Evolutionary conservation across 2,329 filamentous ascomycete species (phyloP).

Genomic region (Talaromyces sp.): DNA sequence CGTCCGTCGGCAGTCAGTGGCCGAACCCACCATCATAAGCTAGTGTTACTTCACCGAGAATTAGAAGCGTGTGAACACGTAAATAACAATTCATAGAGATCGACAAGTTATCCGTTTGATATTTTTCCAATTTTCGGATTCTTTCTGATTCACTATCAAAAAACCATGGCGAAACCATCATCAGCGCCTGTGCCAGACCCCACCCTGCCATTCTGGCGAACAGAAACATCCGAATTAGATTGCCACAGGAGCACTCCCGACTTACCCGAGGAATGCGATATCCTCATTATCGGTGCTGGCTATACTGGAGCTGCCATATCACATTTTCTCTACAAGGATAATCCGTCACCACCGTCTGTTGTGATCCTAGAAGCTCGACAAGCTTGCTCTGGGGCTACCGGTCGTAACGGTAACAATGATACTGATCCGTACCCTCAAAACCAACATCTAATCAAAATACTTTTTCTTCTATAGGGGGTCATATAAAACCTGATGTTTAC

Average conservation of each 20-base stretch:
- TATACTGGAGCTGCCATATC: background rate
- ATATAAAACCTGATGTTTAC: slow-evolving; percentile 44
- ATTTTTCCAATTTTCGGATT: no score
- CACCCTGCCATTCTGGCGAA: background rate
- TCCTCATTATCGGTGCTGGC: slow-evolving; percentile 1
- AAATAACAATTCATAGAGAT: no score
- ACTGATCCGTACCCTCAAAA: no score
- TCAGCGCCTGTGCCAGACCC: background rate
- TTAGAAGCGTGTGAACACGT: no score
- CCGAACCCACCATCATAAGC: no score
- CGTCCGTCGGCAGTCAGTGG: no score
- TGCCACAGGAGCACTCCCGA: background rate
- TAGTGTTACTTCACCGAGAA: no score
- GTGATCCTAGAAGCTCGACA: background rate
- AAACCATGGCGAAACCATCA: no score
- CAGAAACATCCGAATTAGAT: background rate
- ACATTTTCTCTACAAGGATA: background rate
- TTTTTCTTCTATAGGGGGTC: slow-evolving; percentile 29
- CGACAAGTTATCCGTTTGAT: no score
- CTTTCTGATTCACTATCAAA: no score
- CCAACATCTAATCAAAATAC: background rate
- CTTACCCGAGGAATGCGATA: background rate
- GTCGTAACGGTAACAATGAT: background rate
- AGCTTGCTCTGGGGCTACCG: background rate
- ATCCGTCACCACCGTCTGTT: background rate